phyloP scores from a whole-genome alignment of 2,329 filamentous ascomycete genomes.

The Chaetomium globosum region DNA sequence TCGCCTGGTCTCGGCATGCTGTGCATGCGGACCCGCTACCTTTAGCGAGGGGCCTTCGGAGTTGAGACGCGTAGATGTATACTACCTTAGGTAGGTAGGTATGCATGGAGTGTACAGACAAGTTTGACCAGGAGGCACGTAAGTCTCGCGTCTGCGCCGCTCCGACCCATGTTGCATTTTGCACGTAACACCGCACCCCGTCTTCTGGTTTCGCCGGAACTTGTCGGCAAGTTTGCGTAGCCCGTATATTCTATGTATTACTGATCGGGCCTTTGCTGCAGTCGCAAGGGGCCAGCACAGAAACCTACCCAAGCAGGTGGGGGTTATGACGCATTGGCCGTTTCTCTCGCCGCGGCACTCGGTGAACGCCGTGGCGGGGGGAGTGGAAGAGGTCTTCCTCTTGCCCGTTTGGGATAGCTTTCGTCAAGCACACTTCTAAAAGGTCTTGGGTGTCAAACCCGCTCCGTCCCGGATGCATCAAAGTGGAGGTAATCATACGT shows the following conservation, averaged over 20 bases:
- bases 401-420: background rate
- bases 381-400: background rate
- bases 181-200: background rate
- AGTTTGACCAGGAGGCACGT: background rate
- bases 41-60: too few species aligned
- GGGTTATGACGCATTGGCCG: conserved; percentile 7
- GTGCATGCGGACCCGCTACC: too few species aligned
- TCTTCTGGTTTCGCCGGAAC: background rate
- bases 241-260: background rate
- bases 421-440: background rate
- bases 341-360: background rate
- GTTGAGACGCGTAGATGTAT: too few species aligned
- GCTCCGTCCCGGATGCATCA: background rate
- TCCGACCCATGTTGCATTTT: background rate
- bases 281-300: background rate
- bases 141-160: background rate
- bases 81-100: too few species aligned
- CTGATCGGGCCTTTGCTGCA: background rate
- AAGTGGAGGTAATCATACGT: too few species aligned
- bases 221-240: background rate
- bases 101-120: background rate
- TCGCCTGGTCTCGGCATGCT: background rate
- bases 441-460: background rate
- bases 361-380: background rate
- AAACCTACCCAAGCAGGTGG: background rate